Evolutionary conservation across 495 filamentous ascomycete genomes (phyloP), one percentile per base, ranked within the genome.

Genomic region (Chlorociboria aeruginascens): DNA sequence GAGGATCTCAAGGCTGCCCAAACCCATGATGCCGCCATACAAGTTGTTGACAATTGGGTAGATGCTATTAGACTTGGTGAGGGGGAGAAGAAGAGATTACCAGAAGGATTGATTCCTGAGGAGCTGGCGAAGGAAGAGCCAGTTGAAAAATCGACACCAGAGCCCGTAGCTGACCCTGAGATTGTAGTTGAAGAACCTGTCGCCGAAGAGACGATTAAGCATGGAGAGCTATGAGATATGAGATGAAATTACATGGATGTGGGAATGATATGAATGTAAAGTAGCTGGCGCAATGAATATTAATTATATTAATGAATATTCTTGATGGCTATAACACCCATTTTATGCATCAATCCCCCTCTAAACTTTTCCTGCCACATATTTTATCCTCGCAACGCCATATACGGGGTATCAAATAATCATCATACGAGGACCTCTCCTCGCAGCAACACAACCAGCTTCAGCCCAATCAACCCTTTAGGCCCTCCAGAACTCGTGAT

Each of bases 11-110:
- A 9, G 0, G 31, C 29, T 20, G 11, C 54, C 8, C 65, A 59
- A 12, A 74, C 80, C 17, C 58, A 58, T 7, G 68, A 71, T 46
- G 85, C 78, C 50, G 70, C 69, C 9, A 59, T 73, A 30, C 70
- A 70, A 31, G 71, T 72, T 8, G 65, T 97, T 32, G 87, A 94
- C 63, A 67, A 70, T 45, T 97, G 89, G 89, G 73, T 97, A 51
- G 92, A 98, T 61, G 76, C 73, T 3, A 86, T 96, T 53, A 77
- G 84, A 20, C 69, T 98, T 60, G 86, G 89, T 39, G 93, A 95
- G 55, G 83, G 83, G 6, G 62, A 72, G 16, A 95, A 89, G 72
- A 73, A 81, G 62, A 85, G 81, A 68, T 56, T 97, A 35, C 89
- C 90, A 4, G 84, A 82, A 39, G 80, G 76, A 8, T 52, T 95